Evolutionary conservation across 306 rosid species (phyloP).

Genomic region (Vachellia pachyceras): DNA sequence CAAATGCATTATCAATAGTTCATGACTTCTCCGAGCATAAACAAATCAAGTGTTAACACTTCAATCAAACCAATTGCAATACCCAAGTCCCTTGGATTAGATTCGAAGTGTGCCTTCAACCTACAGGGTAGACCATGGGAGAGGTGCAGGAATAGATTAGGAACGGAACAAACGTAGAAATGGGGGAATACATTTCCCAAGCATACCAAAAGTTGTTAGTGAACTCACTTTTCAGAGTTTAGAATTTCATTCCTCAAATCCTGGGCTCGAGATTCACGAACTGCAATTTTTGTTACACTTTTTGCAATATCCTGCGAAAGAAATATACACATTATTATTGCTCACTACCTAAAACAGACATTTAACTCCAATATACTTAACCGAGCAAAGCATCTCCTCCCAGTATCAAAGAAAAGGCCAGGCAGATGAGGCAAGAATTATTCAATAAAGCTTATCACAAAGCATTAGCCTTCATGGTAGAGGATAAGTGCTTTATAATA

Average conservation of each 20-base stretch:
- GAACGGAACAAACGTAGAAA: constrained; percentile 16
- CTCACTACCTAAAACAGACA: constrained; percentile 36
- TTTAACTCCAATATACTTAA: constrained; percentile 12
- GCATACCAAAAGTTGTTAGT: background rate
- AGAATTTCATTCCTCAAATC: constrained; percentile 95
- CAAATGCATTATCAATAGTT: constrained; percentile 37
- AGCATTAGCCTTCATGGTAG: background rate
- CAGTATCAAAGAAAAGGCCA: constrained; percentile 4
- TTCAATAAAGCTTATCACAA: background rate
- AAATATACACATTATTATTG: constrained; percentile 23
- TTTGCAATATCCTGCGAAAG: constrained; percentile 76
- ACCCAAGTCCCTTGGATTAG: constrained; percentile 82
- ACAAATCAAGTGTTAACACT: constrained; percentile 16
- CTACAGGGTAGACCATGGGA: constrained; percentile 48
- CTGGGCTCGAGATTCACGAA: constrained; percentile 85
- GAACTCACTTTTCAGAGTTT: constrained; percentile 88
- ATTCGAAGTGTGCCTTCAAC: constrained; percentile 79
- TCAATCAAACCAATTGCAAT: constrained; percentile 39
- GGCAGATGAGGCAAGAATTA: constrained; percentile 9
- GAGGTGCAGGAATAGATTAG: constrained; percentile 30
- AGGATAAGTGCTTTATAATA: constrained; percentile 20
- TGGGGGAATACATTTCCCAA: constrained; percentile 10
- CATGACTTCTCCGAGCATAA: constrained; percentile 7
- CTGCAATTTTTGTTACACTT: constrained; percentile 87
- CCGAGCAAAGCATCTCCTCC: constrained; percentile 11